A percentile compares a stretch with the other conserved stretches of the same genome.
Conservation (phyloP, 495 filamentous ascomycete species). For the Paragyromitra xinjiangensis region DNA sequence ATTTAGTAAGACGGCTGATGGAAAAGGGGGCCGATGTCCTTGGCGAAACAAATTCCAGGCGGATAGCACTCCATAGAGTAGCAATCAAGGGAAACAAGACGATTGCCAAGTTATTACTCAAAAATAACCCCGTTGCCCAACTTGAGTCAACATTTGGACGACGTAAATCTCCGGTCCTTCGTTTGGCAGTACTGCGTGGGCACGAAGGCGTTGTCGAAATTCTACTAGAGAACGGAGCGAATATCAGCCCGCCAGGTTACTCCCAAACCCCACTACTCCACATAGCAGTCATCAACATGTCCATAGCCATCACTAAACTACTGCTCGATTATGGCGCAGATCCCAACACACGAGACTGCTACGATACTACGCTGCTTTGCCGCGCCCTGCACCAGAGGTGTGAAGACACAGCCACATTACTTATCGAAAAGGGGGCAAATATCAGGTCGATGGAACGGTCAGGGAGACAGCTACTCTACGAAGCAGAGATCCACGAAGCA, state of each 20-base stretch:
- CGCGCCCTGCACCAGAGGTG: background rate
- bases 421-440: background rate
- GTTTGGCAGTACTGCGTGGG: background rate
- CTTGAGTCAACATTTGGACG: background rate
- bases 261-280: background rate
- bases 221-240: conserved; percentile 1
- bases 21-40: background rate
- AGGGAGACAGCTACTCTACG: background rate
- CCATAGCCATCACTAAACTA: background rate
- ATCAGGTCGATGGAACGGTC: background rate
- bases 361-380: background rate
- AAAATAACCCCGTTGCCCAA: background rate
- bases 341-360: background rate
- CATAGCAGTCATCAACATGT: background rate
- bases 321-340: background rate
- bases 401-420: background rate
- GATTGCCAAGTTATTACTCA: background rate
- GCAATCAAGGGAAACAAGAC: background rate
- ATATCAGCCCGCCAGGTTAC: background rate
- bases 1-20: background rate
- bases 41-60: too few species aligned
- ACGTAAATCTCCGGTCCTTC: background rate
- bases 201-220: background rate
- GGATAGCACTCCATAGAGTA: background rate
- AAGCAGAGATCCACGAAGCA: background rate